Percentiles rank a stretch among this genome's conserved stretches.
Evolutionary conservation across 768 basidiomycete species (phyloP).

Genomic region (Scleroderma bovista): DNA sequence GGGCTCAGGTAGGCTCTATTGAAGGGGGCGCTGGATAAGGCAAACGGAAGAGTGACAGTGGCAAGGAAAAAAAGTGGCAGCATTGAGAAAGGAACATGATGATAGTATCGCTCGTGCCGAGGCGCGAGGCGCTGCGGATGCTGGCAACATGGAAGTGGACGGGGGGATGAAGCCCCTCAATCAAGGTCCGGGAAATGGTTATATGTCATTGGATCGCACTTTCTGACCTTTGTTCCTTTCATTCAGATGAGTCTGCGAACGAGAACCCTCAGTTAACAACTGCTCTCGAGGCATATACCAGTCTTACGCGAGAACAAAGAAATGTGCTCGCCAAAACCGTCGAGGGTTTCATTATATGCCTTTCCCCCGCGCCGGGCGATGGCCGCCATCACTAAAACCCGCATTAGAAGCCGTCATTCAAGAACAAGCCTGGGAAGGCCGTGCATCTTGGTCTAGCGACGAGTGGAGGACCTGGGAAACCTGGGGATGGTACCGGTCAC

Average conservation of each 20-base stretch:
- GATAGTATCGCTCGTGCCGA: slow-evolving; percentile 73
- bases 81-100: slow-evolving; percentile 83
- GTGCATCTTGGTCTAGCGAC: slow-evolving; percentile 60
- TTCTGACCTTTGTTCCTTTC: slow-evolving; percentile 1
- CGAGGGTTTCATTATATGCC: slow-evolving; percentile 66
- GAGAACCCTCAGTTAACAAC: slow-evolving; percentile 67
- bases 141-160: slow-evolving; percentile 58
- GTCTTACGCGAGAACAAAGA: slow-evolving; percentile 72
- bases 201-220: no score
- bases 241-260: slow-evolving; percentile 39
- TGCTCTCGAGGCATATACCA: slow-evolving; percentile 70
- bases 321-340: slow-evolving; percentile 65
- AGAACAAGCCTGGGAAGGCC: slow-evolving; percentile 65
- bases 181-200: slow-evolving; percentile 21
- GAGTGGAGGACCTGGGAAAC: slow-evolving; percentile 86
- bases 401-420: slow-evolving; percentile 51
- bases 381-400: slow-evolving; percentile 44
- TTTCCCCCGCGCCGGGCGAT: slow-evolving; percentile 43
- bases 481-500: slow-evolving; percentile 82
- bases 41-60: slow-evolving; percentile 79
- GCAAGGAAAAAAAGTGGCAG: slow-evolving; percentile 69
- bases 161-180: slow-evolving; percentile 62
- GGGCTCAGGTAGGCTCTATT: slow-evolving; percentile 93
- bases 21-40: slow-evolving; percentile 80
- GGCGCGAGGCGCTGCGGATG: slow-evolving; percentile 51